A percentile compares a stretch with the other conserved stretches of the same genome.
These are phyloP conservation scores for Achaetomium macrosporum DNA, from an alignment of 2,329 filamentous ascomycete genomes.

Conservation along the genomic window DNA sequence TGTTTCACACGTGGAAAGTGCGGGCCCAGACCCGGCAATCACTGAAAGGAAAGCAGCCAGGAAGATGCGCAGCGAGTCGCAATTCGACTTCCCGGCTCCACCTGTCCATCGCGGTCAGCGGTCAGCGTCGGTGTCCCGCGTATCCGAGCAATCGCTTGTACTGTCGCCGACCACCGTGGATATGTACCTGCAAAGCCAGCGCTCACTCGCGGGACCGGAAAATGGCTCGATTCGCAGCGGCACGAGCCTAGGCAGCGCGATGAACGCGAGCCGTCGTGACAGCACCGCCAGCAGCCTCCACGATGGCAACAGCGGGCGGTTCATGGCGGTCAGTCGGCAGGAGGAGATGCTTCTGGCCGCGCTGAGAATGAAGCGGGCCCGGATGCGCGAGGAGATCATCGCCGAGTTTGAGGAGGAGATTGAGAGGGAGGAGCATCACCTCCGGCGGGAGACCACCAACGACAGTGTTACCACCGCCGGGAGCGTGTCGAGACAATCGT, in stretches of 20 bases:
- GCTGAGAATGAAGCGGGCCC: conserved; percentile 49
- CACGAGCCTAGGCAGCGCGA: conserved; percentile 18
- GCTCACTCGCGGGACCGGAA: conserved; percentile 18
- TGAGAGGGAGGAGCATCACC: conserved; percentile 16
- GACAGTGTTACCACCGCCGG: conserved; percentile 17
- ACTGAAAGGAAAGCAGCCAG: conserved; percentile 36
- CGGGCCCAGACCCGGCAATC: conserved; percentile 27
- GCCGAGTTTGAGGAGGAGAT: conserved; percentile 38
- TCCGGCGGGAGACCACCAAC: conserved; percentile 18
- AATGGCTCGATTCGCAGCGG: conserved; percentile 31
- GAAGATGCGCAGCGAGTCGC: conserved; percentile 17
- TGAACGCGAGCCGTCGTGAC: conserved; percentile 13
- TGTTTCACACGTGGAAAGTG: conserved; percentile 29
- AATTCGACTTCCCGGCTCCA: conserved; percentile 22
- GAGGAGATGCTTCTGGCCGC: conserved; percentile 55
- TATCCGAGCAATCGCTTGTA: conserved; percentile 37
- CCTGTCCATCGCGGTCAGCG: conserved; percentile 18
- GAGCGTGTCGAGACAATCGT: conserved; percentile 23
- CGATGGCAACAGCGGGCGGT: conserved; percentile 34
- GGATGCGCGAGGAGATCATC: conserved; percentile 46
- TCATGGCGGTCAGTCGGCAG: conserved; percentile 54
- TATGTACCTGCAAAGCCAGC: conserved; percentile 38
- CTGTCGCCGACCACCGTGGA: conserved; percentile 48
- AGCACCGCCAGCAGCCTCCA: conserved; percentile 21
- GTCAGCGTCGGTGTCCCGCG: conserved; percentile 18